Percentiles rank a stretch among this genome's conserved stretches.
Evolutionary conservation across 1,284 basidiomycete species (phyloP).

Genomic region (Moesziomyces sp.): DNA sequence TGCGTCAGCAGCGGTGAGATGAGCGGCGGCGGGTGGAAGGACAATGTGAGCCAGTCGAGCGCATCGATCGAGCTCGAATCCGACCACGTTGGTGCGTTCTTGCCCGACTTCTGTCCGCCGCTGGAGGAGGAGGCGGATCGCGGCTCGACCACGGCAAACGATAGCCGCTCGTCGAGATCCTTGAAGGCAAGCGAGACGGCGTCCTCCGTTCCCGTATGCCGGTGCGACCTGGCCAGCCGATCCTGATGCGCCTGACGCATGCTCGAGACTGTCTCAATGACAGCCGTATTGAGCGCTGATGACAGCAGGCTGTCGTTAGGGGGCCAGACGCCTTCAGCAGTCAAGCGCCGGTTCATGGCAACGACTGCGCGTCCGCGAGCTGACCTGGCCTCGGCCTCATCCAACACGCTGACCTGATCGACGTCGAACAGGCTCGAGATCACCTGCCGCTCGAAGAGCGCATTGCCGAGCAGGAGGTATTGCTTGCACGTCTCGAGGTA

Average conservation of each 20-base stretch:
- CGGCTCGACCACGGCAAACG: slow-evolving; percentile 53
- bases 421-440: slow-evolving; percentile 48
- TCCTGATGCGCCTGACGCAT: slow-evolving; percentile 40
- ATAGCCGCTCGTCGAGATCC: slow-evolving; percentile 55
- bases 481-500: slow-evolving; percentile 58
- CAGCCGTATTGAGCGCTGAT: slow-evolving; percentile 48
- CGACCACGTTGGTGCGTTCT: slow-evolving; percentile 29
- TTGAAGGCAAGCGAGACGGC: slow-evolving; percentile 41
- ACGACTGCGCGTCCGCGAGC: slow-evolving; percentile 14
- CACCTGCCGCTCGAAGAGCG: slow-evolving; percentile 38
- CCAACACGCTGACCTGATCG: slow-evolving; percentile 19
- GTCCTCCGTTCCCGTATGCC: slow-evolving; percentile 17
- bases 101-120: neutral
- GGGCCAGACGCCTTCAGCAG: slow-evolving; percentile 46
- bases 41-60: slow-evolving; percentile 57
- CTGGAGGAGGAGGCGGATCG: slow-evolving; percentile 3
- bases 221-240: slow-evolving; percentile 1
- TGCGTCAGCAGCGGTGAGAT: slow-evolving; percentile 54
- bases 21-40: slow-evolving; percentile 54
- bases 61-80: slow-evolving; percentile 51
- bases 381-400: neutral
- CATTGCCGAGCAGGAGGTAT: slow-evolving; percentile 51
- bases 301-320: slow-evolving; percentile 44
- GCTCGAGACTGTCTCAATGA: slow-evolving; percentile 51
- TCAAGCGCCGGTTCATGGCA: slow-evolving; percentile 31